Conservation (phyloP, 164 flowering plant genomes). For the Stephania yunnanensis region DNA sequence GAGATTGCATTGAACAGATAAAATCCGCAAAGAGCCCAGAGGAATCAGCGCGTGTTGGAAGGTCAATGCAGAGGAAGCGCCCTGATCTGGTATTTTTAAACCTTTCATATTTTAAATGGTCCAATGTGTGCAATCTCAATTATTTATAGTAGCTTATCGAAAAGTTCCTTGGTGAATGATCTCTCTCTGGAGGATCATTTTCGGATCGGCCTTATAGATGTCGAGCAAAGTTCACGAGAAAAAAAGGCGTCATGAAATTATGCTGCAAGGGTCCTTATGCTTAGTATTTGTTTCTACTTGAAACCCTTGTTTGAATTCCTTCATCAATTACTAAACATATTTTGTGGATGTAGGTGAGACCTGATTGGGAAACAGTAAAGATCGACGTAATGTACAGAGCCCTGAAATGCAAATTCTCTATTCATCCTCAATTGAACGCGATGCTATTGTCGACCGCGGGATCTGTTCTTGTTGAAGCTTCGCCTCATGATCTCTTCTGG, state of each 20-base stretch:
- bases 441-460: conserved; percentile 85
- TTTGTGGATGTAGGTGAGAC: conserved; percentile 50
- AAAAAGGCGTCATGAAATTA: not conserved
- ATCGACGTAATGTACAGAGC: conserved; percentile 84
- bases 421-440: conserved; percentile 73
- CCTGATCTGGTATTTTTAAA: conserved; percentile 58
- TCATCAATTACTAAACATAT: not conserved
- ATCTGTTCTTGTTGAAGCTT: conserved; percentile 89
- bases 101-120: no score
- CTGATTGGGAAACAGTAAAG: conserved; percentile 76
- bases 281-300: not conserved
- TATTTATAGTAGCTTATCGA: not conserved
- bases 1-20: conserved; percentile 48
- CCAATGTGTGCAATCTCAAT: no score
- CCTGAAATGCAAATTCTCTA: conserved; percentile 84
- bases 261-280: not conserved
- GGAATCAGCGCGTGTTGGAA: conserved; percentile 90
- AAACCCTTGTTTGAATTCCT: not conserved
- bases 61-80: conserved; percentile 54
- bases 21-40: conserved; percentile 86
- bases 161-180: not conserved
- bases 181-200: not conserved
- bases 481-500: conserved; percentile 97
- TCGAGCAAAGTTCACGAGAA: not conserved
- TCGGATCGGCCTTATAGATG: not conserved